phyloP scores from a whole-genome alignment of 495 filamentous ascomycete species.

The Neurospora discreta region DNA sequence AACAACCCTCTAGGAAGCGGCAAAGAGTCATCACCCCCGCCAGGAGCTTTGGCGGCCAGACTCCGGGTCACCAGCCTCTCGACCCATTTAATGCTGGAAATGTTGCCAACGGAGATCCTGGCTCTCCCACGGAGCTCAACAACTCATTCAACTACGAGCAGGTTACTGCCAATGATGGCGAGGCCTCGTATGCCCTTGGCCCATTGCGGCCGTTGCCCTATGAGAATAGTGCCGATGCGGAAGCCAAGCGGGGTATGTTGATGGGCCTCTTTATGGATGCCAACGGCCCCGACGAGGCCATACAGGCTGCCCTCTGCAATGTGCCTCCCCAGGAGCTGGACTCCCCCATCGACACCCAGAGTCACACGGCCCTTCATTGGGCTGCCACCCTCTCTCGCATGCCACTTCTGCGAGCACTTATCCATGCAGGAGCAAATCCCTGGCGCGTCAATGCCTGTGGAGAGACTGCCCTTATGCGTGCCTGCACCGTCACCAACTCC shows the following conservation, averaged over 20 bases:
- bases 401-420: conserved; percentile 64
- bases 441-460: conserved; percentile 76
- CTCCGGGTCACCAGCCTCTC: conserved; percentile 33
- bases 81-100: conserved; percentile 33
- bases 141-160: conserved; percentile 73
- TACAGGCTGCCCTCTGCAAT: conserved; percentile 33
- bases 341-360: conserved; percentile 73
- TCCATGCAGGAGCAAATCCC: conserved; percentile 74
- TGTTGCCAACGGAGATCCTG: conserved; percentile 19
- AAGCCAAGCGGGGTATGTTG: conserved; percentile 65
- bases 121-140: conserved; percentile 75
- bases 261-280: conserved; percentile 83
- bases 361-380: conserved; percentile 90
- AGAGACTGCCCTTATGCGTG: conserved; percentile 84
- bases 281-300: conserved; percentile 43
- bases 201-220: conserved; percentile 60
- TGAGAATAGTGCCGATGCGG: conserved; percentile 51
- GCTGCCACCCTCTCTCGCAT: conserved; percentile 89
- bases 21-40: conserved; percentile 35
- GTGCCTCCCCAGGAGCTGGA: conserved; percentile 79
- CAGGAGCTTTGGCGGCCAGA: conserved; percentile 36
- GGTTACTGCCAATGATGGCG: conserved; percentile 35
- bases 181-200: conserved; percentile 42
- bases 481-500: conserved; percentile 81
- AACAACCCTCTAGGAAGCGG: conserved; percentile 76